Evolutionary conservation across 768 basidiomycete species (phyloP), one percentile per base, ranked within the genome.

Genomic region (Lentinus tigrinus): DNA sequence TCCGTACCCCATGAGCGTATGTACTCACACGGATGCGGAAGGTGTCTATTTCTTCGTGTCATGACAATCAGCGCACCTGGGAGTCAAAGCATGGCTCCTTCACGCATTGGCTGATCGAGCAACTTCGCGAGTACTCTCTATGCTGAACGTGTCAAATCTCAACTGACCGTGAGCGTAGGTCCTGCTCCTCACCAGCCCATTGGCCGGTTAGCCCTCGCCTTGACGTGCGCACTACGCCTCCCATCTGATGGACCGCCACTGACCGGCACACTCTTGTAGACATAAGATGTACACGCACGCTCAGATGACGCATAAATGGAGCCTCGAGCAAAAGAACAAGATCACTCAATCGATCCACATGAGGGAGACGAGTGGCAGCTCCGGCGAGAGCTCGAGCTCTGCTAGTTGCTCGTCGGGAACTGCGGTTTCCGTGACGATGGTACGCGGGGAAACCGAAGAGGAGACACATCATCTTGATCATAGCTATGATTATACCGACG

Each of bases 31-130:
- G n/a, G n/a, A 10, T 31, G 5, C 28, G 28, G 10, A 31, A 31
- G 28, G 28, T 52, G 5, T 66, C 65, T 2, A 27, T 68, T 2
- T 63, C 67, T 1, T 62, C 65, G 0, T 68, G 67, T 37, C 57
- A 63, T 34, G 69, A 70, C 37, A 28, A 53, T 23, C 69, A 68
- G 47, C 54, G 37, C 31, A 49, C 63, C 3, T 70, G 63, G 61
- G 69, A 68, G 38, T 56, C 58, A 1, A 65, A 61, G 26, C 52
- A 51, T 14, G 44, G 51, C 19, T 65, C 65, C 26, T 48, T 65
- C 56, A 65, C 65, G 3, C 24, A 54, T 28, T 36, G 42, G 5
- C 52, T 60, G 21, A 54, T 54, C 14, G 28, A 47, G 19, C 28
- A 57, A 21, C 56, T 63, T 8, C 39, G 57, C 54, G 16, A 43